A percentile compares a stretch with the other conserved stretches of the same genome.
Conservation (phyloP, 495 filamentous ascomycete species). For the Halenospora varia region DNA sequence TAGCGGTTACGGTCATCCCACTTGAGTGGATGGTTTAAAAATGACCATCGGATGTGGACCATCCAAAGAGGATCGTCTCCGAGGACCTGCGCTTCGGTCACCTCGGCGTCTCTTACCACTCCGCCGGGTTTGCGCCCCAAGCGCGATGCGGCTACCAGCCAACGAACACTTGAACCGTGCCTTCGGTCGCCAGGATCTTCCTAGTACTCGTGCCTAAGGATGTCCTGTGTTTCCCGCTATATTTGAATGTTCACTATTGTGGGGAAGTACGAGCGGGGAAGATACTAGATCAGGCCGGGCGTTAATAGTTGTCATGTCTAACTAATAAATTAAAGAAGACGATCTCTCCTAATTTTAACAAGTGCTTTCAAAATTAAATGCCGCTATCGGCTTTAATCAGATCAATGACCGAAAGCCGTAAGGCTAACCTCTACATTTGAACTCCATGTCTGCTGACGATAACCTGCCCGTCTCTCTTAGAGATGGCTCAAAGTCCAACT, state of each 20-base stretch:
- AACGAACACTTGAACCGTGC: not conserved
- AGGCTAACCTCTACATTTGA: conserved; percentile 10
- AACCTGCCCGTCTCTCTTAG: not conserved
- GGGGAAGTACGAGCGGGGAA: not conserved
- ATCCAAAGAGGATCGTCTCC: not conserved
- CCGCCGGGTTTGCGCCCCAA: not conserved
- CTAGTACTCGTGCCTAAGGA: not conserved
- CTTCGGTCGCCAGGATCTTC: not conserved
- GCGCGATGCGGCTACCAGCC: not conserved
- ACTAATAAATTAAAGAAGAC: not conserved
- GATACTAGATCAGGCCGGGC: not conserved
- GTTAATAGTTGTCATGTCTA: not conserved
- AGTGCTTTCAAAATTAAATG: not conserved
- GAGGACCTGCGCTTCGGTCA: not conserved
- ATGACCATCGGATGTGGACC: no score
- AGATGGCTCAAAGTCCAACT: conserved; percentile 17
- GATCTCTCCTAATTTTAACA: not conserved
- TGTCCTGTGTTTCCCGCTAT: not conserved
- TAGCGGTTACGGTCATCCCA: not conserved
- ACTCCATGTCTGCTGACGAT: conserved; percentile 3
- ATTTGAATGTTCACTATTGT: not conserved
- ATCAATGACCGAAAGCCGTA: not conserved
- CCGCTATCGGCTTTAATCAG: not conserved
- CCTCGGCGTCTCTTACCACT: not conserved
- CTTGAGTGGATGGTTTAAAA: not conserved